A percentile compares a stretch with the other conserved stretches of the same genome.
phyloP scores from a whole-genome alignment of 2,329 filamentous ascomycete genomes.

The Alternaria sp. region DNA sequence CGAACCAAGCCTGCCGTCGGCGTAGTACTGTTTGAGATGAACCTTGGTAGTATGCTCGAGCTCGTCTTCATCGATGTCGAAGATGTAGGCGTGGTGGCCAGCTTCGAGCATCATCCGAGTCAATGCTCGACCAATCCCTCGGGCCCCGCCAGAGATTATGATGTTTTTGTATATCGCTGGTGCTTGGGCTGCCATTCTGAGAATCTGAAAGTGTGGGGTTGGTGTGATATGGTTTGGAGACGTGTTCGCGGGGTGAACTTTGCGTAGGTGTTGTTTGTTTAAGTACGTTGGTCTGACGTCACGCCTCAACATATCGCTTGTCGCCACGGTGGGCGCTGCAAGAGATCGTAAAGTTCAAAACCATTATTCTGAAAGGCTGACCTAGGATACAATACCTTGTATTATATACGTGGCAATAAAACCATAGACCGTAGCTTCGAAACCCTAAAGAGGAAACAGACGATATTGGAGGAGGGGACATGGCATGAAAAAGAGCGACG shows the following conservation, averaged over 20 bases:
- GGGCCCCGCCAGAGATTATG: conserved; percentile 55
- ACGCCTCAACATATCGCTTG: conserved; percentile 21
- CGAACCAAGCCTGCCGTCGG: conserved; percentile 47
- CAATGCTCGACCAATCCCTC: conserved; percentile 60
- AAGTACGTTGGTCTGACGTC: conserved; percentile 41
- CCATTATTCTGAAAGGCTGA: background rate
- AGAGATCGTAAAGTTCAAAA: background rate
- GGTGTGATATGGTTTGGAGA: conserved; percentile 2
- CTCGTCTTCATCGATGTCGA: conserved; percentile 55
- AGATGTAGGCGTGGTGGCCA: conserved; percentile 58
- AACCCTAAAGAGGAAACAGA: too few species aligned
- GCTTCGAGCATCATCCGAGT: conserved; percentile 57
- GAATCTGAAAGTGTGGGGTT: background rate
- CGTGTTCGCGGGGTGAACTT: conserved; percentile 5
- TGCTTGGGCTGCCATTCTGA: conserved; percentile 17
- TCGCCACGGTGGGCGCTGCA: background rate
- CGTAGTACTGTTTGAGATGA: conserved; percentile 51
- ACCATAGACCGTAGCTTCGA: background rate
- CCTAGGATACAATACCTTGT: too few species aligned
- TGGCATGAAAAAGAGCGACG: background rate
- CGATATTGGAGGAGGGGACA: background rate
- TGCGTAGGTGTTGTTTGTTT: conserved; percentile 11
- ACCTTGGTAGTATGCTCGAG: conserved; percentile 51
- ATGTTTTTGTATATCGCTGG: conserved; percentile 40
- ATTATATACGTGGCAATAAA: background rate